Conservation (phyloP, 306 rosid species). For the Cicer yamashitae region DNA sequence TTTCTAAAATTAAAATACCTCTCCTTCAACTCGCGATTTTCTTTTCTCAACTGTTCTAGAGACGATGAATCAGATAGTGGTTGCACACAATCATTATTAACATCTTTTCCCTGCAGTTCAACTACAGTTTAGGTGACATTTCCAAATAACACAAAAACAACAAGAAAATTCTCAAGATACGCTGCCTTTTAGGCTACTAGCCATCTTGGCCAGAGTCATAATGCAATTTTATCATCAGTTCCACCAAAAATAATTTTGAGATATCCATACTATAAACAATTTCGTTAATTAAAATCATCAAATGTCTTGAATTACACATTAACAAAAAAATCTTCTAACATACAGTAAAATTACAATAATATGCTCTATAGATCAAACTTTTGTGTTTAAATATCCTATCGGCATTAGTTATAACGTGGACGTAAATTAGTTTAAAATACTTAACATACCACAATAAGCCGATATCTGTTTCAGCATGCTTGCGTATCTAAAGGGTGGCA, state of each 20-base stretch:
- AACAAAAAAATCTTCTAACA: not conserved
- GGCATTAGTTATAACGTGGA: constrained; percentile 2
- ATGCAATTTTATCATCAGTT: not conserved
- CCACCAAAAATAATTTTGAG: constrained; percentile 9
- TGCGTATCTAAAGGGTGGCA: not conserved
- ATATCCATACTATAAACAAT: not conserved
- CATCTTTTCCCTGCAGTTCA: constrained; percentile 60
- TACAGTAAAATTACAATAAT: constrained; percentile 1
- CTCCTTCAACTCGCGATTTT: constrained; percentile 69
- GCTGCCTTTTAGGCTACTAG: constrained; percentile 16
- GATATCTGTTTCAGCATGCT: not conserved
- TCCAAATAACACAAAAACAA: constrained; percentile 17
- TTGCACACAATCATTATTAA: constrained; percentile 35
- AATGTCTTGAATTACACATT: not conserved
- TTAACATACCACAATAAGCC: not conserved
- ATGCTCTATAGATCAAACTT: constrained; percentile 3
- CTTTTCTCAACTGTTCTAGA: constrained; percentile 62
- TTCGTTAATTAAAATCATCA: not conserved
- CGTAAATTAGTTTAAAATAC: not conserved
- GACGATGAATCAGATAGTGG: constrained; percentile 37
- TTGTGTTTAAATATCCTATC: not conserved
- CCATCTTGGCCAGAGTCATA: constrained; percentile 5
- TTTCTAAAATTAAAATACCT: constrained; percentile 55
- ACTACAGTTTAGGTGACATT: constrained; percentile 16
- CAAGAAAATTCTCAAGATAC: constrained; percentile 12